Conservation (phyloP, 2,329 filamentous ascomycete genomes). For the Pseudogymnoascus sp. region DNA sequence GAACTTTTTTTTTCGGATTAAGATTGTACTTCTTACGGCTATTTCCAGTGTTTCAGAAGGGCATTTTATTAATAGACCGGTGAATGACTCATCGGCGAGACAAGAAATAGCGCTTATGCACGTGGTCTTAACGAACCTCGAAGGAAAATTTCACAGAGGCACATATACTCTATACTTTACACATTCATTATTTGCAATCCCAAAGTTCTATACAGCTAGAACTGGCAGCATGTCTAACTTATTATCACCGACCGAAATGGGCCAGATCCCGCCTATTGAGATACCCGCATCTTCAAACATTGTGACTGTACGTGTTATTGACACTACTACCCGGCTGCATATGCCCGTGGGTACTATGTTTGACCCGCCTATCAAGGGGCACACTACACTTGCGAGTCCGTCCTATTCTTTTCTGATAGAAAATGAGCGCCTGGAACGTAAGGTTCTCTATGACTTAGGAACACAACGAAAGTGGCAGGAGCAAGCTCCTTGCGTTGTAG, state of each 20-base stretch:
- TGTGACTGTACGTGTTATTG: not conserved
- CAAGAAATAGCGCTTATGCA: not conserved
- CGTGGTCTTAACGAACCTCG: not conserved
- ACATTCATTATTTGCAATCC: not conserved
- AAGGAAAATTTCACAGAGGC: not conserved
- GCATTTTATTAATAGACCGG: not conserved
- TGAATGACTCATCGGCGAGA: not conserved
- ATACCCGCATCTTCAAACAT: not conserved
- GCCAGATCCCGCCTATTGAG: not conserved
- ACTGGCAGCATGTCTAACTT: not conserved
- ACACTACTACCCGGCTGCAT: not conserved
- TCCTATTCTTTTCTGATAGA: conserved; percentile 23
- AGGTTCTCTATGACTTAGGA: conserved; percentile 23
- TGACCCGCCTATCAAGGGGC: not conserved
- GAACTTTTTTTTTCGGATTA: too few relatives aligned
- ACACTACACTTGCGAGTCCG: conserved; percentile 8
- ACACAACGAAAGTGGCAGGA: conserved; percentile 25
- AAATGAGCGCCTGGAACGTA: conserved; percentile 19
- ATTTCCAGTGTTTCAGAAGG: too few relatives aligned
- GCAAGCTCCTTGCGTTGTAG: conserved; percentile 14
- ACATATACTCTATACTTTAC: not conserved
- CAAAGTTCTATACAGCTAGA: not conserved
- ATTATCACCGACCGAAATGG: not conserved
- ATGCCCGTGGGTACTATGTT: not conserved
- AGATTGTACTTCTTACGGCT: too few relatives aligned